Evolutionary conservation across 352 stramenopile species (phyloP).

Genomic region (Pythium angustatum): DNA sequence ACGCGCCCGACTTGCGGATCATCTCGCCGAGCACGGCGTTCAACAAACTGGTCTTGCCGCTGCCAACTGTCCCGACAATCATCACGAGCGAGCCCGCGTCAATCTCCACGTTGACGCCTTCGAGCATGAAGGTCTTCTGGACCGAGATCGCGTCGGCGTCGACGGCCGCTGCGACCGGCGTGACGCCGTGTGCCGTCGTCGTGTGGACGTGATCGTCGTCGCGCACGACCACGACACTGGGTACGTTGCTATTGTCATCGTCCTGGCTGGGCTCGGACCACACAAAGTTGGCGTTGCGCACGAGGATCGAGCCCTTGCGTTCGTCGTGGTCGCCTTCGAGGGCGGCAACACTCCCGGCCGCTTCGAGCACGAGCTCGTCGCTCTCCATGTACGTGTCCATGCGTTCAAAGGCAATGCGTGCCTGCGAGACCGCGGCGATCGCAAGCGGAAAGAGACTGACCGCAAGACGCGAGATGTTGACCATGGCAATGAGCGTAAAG

Average conservation of each 20-base stretch:
- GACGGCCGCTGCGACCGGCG: slow-evolving; percentile 3
- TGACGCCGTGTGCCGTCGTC: background rate
- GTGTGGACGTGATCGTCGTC: slow-evolving; percentile 1
- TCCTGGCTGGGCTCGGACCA: slow-evolving; percentile 16
- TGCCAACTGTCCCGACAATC: slow-evolving; percentile 47
- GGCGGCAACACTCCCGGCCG: background rate
- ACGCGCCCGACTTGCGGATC: slow-evolving; percentile 24
- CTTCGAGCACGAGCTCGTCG: slow-evolving; percentile 41
- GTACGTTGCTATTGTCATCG: background rate
- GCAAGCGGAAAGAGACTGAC: slow-evolving; percentile 35
- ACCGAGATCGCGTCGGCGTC: slow-evolving; percentile 10
- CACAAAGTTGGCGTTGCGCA: slow-evolving; percentile 30
- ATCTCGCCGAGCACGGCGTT: slow-evolving; percentile 48
- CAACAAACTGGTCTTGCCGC: slow-evolving; percentile 47
- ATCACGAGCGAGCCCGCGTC: slow-evolving; percentile 53
- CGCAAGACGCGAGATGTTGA: slow-evolving; percentile 58
- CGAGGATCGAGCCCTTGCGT: slow-evolving; percentile 20
- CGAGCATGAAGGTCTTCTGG: slow-evolving; percentile 32
- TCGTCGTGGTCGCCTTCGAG: background rate
- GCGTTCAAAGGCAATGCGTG: slow-evolving; percentile 25
- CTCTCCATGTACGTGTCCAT: slow-evolving; percentile 35
- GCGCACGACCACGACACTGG: slow-evolving; percentile 32
- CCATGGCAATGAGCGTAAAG: slow-evolving; percentile 56
- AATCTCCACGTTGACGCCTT: slow-evolving; percentile 56
- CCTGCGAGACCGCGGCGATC: slow-evolving; percentile 31